phyloP scores from a whole-genome alignment of 164 flowering plant genomes.

The Dillenia suffruticosa region DNA sequence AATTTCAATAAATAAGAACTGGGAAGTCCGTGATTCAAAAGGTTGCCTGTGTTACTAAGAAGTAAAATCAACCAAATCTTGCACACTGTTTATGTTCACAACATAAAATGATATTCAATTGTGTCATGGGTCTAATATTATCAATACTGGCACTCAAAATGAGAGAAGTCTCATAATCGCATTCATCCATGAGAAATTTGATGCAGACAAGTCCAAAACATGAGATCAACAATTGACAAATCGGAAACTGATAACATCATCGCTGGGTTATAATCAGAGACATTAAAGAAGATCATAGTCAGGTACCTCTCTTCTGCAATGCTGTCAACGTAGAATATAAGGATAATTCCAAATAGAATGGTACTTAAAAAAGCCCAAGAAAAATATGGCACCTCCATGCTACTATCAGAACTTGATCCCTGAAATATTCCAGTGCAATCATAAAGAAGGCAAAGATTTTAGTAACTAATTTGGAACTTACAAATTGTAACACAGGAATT shows the following conservation, averaged over 20 bases:
- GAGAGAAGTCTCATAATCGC: too few relatives aligned
- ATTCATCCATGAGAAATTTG: too few relatives aligned
- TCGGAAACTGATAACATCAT: not conserved
- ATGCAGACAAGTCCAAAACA: too few relatives aligned
- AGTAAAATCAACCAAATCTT: too few relatives aligned
- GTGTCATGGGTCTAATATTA: too few relatives aligned
- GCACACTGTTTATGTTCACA: too few relatives aligned
- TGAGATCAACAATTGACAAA: not conserved
- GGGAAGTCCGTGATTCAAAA: too few relatives aligned
- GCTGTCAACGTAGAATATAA: constrained; percentile 84
- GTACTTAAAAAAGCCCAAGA: constrained; percentile 76
- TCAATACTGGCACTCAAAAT: too few relatives aligned
- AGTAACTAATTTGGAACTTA: not conserved
- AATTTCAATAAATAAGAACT: too few relatives aligned
- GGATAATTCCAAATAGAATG: constrained; percentile 71
- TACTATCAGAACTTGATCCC: constrained; percentile 61
- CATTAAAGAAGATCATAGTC: not conserved
- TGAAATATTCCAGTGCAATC: constrained; percentile 34
- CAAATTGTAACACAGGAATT: not conserved
- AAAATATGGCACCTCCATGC: constrained; percentile 49
- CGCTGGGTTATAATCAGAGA: not conserved
- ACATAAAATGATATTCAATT: too few relatives aligned
- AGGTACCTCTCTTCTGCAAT: constrained; percentile 94
- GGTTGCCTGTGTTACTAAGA: too few relatives aligned
- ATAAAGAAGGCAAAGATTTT: constrained; percentile 1